phyloP scores from a whole-genome alignment of 108 stramenopile genomes.

The Cyclotella sp. region DNA sequence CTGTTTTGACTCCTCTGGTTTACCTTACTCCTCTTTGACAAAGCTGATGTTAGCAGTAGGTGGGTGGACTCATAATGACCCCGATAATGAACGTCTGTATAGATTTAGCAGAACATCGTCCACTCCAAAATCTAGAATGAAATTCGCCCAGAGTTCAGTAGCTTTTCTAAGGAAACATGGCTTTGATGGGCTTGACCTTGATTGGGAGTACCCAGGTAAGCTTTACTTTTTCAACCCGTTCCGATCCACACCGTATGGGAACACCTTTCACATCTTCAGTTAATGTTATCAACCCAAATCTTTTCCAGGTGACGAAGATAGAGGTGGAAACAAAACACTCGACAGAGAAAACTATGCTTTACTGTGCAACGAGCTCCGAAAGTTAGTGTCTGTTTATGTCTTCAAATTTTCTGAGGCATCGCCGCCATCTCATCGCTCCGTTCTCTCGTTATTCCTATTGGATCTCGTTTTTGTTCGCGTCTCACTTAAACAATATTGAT shows the following conservation, averaged over 20 bases:
- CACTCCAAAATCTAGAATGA: constrained; percentile 33
- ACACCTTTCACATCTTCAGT: background rate
- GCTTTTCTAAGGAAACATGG: constrained; percentile 44
- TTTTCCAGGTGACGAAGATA: constrained; percentile 31
- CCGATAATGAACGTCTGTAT: constrained; percentile 49
- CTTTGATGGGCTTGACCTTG: constrained; percentile 51
- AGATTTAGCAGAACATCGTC: constrained; percentile 40
- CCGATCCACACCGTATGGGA: background rate
- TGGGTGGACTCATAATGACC: constrained; percentile 57
- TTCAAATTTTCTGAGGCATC: background rate
- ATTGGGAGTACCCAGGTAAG: constrained; percentile 52
- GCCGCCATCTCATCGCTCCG: background rate
- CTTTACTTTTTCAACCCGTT: background rate
- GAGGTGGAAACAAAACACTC: constrained; percentile 39
- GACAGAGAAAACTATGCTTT: constrained; percentile 51
- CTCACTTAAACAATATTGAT: too few species aligned
- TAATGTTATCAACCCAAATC: background rate
- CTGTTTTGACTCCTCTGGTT: too few species aligned
- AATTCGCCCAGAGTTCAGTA: constrained; percentile 48
- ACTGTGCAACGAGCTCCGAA: constrained; percentile 42
- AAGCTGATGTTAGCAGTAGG: constrained; percentile 47
- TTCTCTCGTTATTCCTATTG: background rate
- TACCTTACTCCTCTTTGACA: background rate
- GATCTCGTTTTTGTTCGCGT: too few species aligned
- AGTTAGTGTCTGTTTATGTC: background rate